A percentile compares a stretch with the other conserved stretches of the same genome.
phyloP scores from a whole-genome alignment of 1,139 yeast genomes.

The Candida pseudocylindracea region DNA sequence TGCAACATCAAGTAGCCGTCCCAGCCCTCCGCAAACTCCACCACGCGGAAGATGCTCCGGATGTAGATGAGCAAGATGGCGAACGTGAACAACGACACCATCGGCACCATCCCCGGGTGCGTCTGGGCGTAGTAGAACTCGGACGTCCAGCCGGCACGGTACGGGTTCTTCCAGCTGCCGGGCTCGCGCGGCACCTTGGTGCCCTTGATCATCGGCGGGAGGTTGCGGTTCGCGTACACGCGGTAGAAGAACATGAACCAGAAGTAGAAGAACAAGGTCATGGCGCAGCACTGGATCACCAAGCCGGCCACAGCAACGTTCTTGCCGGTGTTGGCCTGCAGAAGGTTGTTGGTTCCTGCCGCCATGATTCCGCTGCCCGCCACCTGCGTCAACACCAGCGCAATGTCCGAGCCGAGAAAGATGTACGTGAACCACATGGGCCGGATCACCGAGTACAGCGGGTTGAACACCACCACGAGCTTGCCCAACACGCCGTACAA shows the following conservation, averaged over 20 bases:
- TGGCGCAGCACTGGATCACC: conserved; percentile 53
- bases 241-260: conserved; percentile 30
- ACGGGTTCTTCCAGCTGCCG: conserved; percentile 10
- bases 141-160: conserved; percentile 10
- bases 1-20: conserved; percentile 41
- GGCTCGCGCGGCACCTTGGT: conserved; percentile 7
- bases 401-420: conserved; percentile 42
- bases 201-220: too few relatives aligned
- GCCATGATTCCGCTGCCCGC: conserved; percentile 70
- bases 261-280: conserved; percentile 36
- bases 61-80: conserved; percentile 36
- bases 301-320: conserved; percentile 71
- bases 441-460: conserved; percentile 30
- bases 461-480: conserved; percentile 47
- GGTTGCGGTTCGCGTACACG: conserved; percentile 7
- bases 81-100: conserved; percentile 25
- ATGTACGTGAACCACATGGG: conserved; percentile 62
- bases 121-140: conserved; percentile 5
- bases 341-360: conserved; percentile 34
- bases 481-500: conserved; percentile 61
- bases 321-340: conserved; percentile 29
- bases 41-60: conserved; percentile 64
- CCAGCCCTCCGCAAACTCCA: conserved; percentile 68
- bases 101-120: conserved; percentile 15
- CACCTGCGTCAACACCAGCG: conserved; percentile 58